A percentile compares a stretch with the other conserved stretches of the same genome.
Conservation (phyloP, 2,329 filamentous ascomycete genomes). For the Cryphonectria radicalis region DNA sequence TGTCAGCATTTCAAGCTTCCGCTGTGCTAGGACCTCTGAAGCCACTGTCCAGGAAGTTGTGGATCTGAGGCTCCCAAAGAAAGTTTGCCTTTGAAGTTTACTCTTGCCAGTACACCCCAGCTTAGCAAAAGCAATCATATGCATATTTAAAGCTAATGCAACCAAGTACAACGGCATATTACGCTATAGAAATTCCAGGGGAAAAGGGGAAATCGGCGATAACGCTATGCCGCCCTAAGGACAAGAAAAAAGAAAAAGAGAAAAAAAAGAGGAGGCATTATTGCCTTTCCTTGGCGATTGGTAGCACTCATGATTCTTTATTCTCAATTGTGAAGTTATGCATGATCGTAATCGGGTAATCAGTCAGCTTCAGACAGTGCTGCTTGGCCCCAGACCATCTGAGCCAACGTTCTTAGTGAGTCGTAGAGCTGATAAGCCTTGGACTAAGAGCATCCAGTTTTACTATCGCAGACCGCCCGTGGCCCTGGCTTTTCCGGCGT, state of each 20-base stretch:
- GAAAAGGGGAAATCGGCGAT: not conserved
- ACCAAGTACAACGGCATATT: not conserved
- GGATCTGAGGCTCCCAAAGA: not conserved
- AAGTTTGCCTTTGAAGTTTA: too few relatives aligned
- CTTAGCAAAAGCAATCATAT: too few relatives aligned
- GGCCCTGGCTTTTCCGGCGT: too few relatives aligned
- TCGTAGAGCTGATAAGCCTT: not conserved
- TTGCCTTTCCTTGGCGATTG: too few relatives aligned
- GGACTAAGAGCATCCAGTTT: not conserved
- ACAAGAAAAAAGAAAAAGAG: not conserved
- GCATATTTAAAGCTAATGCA: not conserved
- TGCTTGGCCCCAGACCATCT: not conserved
- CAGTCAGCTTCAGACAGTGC: not conserved
- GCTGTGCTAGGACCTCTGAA: not conserved
- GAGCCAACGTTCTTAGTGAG: not conserved
- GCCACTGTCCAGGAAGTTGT: not conserved
- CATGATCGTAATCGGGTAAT: not conserved
- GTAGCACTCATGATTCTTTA: not conserved
- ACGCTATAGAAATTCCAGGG: too few relatives aligned
- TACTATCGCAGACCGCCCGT: not conserved
- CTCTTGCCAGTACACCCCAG: too few relatives aligned
- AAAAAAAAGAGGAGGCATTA: too few relatives aligned
- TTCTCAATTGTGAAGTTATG: not conserved
- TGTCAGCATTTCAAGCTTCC: not conserved
- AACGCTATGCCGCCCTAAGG: too few relatives aligned